phyloP scores from a whole-genome alignment of 345 rosid species.

The Anacardium occidentale region DNA sequence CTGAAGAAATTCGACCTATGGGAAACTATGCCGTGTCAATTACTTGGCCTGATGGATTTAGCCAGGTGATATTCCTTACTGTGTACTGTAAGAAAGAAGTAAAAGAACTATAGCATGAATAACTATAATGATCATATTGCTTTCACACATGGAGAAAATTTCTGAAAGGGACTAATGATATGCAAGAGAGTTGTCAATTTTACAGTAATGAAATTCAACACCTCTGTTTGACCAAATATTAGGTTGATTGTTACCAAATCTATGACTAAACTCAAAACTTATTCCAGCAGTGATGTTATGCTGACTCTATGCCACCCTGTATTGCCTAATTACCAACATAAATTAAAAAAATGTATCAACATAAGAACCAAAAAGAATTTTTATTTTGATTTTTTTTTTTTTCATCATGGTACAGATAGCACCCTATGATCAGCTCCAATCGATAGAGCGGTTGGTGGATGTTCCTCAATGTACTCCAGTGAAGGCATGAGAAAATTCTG shows the following conservation, averaged over 20 bases:
- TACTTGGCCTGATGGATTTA: constrained; percentile 97
- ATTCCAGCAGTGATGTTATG: background rate
- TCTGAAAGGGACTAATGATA: background rate
- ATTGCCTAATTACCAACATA: too few relatives aligned
- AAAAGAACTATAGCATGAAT: too few relatives aligned
- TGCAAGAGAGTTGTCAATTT: background rate
- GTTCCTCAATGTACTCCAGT: constrained; percentile 40
- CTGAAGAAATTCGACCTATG: constrained; percentile 88
- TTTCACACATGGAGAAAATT: background rate
- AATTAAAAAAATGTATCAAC: too few relatives aligned
- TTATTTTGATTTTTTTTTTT: background rate
- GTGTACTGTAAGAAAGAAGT: background rate
- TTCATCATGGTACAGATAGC: constrained; percentile 58
- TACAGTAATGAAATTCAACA: background rate
- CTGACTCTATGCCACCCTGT: background rate
- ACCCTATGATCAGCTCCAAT: constrained; percentile 90
- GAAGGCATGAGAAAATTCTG: constrained; percentile 10
- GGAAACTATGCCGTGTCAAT: constrained; percentile 96
- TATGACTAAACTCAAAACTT: background rate
- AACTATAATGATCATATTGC: background rate
- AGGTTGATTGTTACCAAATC: background rate
- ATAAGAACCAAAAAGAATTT: too few relatives aligned
- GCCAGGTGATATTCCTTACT: constrained; percentile 47
- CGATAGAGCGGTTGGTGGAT: constrained; percentile 70
- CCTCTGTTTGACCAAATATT: constrained; percentile 3